Evolutionary conservation across 2,329 filamentous ascomycete species (phyloP), one percentile per base, ranked within the genome.

Genomic region (Monosporascus sp.): DNA sequence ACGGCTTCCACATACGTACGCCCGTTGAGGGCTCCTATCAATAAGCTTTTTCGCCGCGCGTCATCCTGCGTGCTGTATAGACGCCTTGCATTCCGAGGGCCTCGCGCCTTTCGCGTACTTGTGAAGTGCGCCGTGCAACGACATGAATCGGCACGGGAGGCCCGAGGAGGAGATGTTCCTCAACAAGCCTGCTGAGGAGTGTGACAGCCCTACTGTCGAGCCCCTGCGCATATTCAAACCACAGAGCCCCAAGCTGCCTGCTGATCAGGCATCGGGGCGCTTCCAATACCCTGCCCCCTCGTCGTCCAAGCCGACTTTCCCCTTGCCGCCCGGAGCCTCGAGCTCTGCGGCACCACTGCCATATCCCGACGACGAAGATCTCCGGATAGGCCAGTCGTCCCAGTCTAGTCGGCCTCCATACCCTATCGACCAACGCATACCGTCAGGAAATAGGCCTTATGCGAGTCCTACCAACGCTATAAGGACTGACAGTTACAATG

Each of bases 81-180:
- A 38, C 18, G 47, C 46, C 49, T 52, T 52, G 51, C 51, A 46
- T 52, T 54, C 50, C 36, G 45, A 27, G 45, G 22, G 48, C 31
- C 54, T 50, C 37, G 44, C 48, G 57, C 46, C 50, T 55, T 52
- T 55, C 59, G 57, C 57, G 52, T 62, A 58, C 60, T 54, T 57
- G 56, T 50, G 58, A 56, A 59, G 56, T 57, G 53, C 55, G 8
- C 22, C 22, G 48, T 60, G 55, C 62, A 70, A 60, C 65, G 72
- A 71, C 65, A 81, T 79, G 72, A 74, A 78, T 61, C 74, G 77
- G 57, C 83, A 86, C 66, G 86, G 87, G 63, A 77, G 86, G 61
- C 82, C 87, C 25, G 87, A 90, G 31, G 87, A 91, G 72, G 90
- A 93, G 78, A 87, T 95, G 76, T 93, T 95, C 74, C 81, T 95